phyloP scores from a whole-genome alignment of 805 yeast species.

The Lipomyces sp. region DNA sequence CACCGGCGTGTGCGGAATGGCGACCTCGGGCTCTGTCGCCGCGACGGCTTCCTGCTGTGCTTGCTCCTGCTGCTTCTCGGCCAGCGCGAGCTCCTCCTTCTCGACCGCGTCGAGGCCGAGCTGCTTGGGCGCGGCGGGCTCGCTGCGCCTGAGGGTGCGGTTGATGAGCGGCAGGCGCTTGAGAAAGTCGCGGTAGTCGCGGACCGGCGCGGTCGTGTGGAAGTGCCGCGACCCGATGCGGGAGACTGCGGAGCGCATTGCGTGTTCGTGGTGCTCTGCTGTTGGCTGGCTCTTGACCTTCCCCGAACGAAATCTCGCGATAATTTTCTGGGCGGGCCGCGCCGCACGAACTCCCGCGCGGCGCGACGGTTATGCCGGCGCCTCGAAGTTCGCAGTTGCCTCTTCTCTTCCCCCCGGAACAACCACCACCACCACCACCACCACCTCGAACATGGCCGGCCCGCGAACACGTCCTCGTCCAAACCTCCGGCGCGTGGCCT shows the following conservation, averaged over 20 bases:
- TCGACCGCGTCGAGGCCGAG: conserved; percentile 16
- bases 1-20: conserved; percentile 7
- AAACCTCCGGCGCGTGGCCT: conserved; percentile 3
- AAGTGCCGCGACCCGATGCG: no score
- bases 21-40: background rate
- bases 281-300: no score
- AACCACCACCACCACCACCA: background rate
- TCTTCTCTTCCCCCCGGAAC: no score
- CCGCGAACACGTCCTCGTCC: conserved; percentile 11
- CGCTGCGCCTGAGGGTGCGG: background rate
- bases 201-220: background rate
- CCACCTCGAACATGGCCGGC: background rate
- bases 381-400: no score
- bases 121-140: background rate
- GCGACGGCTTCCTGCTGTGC: background rate
- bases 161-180: conserved; percentile 6
- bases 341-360: no score
- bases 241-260: no score
- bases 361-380: no score
- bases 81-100: conserved; percentile 11
- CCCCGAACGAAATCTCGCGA: no score
- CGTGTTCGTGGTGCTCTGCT: no score
- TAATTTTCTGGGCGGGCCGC: no score
- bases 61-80: background rate
- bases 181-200: conserved; percentile 1